phyloP scores from a whole-genome alignment of 2,329 filamentous ascomycete genomes.

The Didymella keratinophila region DNA sequence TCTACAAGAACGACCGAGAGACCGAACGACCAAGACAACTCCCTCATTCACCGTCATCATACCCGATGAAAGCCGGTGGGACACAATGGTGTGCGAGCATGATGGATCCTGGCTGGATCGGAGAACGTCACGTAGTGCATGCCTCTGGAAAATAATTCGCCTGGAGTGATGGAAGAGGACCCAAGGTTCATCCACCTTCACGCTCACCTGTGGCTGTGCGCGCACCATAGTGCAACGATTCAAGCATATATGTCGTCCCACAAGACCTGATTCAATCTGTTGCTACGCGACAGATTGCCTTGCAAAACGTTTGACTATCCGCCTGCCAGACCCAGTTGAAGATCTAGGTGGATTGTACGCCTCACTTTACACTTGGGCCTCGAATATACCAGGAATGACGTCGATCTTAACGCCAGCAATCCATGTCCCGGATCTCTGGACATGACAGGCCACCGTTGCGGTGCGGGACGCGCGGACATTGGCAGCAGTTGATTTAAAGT shows the following conservation, averaged over 20 bases:
- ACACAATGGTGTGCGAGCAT: background rate
- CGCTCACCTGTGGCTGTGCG: background rate
- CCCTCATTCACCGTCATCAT: background rate
- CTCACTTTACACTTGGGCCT: constrained; percentile 1
- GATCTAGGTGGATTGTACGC: constrained; percentile 11
- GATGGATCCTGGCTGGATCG: background rate
- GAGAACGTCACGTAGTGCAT: background rate
- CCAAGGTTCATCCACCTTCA: background rate
- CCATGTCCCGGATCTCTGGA: constrained; percentile 27
- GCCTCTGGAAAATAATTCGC: background rate
- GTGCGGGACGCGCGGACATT: constrained; percentile 23
- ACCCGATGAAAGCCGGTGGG: constrained; percentile 3
- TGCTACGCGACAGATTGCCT: background rate
- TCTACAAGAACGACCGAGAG: background rate
- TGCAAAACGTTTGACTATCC: background rate
- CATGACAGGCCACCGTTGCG: constrained; percentile 26
- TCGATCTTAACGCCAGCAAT: constrained; percentile 6
- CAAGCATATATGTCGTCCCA: background rate
- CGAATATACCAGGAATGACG: background rate
- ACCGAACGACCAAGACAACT: background rate
- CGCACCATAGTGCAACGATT: background rate
- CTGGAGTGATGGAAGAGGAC: background rate
- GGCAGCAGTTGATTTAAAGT: constrained; percentile 1
- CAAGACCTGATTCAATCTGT: background rate
- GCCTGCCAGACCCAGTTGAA: background rate